These are phyloP conservation scores for Turnera subulata DNA, from an alignment of 345 rosid species.

Conservation along the genomic window DNA sequence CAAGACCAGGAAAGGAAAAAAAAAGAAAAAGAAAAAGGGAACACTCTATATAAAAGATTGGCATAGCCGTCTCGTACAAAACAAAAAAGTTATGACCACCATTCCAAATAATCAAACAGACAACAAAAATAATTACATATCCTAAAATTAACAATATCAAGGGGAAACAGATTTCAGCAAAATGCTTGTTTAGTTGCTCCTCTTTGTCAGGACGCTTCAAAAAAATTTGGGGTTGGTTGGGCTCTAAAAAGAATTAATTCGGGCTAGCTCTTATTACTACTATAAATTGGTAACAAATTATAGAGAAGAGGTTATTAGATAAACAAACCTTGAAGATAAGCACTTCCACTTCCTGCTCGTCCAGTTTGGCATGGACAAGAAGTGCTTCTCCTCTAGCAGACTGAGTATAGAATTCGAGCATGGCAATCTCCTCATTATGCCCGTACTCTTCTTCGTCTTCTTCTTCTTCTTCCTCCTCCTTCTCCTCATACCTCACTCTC, in stretches of 20 bases:
- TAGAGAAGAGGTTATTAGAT: neutral
- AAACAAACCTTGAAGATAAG: conserved; percentile 58
- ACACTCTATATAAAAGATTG: too few species aligned
- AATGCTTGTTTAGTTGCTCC: too few species aligned
- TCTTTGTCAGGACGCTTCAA: too few species aligned
- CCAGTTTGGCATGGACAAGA: conserved; percentile 62
- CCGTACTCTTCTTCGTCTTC: conserved; percentile 33
- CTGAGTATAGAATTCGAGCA: conserved; percentile 59
- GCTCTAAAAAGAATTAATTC: neutral
- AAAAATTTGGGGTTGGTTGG: too few species aligned
- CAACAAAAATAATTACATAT: too few species aligned
- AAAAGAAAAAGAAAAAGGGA: too few species aligned
- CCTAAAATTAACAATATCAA: neutral
- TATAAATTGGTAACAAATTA: neutral
- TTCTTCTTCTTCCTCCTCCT: conserved; percentile 3
- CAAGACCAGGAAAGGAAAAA: too few species aligned
- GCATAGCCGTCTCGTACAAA: too few species aligned
- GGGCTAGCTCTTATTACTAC: too few species aligned
- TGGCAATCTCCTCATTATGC: conserved; percentile 57
- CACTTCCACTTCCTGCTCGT: conserved; percentile 53
- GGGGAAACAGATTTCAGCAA: neutral
- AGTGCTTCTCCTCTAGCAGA: conserved; percentile 66
- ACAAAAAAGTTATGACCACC: too few species aligned
- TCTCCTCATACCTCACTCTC: conserved; percentile 40
- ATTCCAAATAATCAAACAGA: too few species aligned